Evolutionary conservation across 2,329 filamentous ascomycete genomes (phyloP).

Genomic region (Parasarocladium wereldwijsianum): DNA sequence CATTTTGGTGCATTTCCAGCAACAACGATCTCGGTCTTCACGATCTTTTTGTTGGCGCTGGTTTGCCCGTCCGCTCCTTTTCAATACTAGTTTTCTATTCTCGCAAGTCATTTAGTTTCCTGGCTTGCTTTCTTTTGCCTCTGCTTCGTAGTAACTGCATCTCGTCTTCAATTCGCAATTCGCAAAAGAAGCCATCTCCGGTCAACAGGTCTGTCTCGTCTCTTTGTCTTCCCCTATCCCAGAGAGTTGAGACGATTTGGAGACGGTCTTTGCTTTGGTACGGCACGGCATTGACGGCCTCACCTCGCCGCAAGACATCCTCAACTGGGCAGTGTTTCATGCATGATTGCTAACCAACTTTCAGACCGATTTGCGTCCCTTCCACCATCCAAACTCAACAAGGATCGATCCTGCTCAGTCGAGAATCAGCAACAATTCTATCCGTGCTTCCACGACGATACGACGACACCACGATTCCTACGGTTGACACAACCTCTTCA

Average conservation of each 20-base stretch:
- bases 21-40: constrained; percentile 25
- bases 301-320: neutral
- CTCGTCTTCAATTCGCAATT: no score
- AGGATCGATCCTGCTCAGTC: neutral
- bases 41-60: constrained; percentile 33
- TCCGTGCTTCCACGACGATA: constrained; percentile 5
- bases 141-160: constrained; percentile 3
- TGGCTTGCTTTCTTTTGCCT: constrained; percentile 8
- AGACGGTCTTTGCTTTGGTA: constrained; percentile 2
- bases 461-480: constrained; percentile 5
- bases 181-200: no score
- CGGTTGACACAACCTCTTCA: constrained; percentile 8
- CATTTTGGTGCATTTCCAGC: constrained; percentile 41
- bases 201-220: neutral
- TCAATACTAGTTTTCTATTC: no score
- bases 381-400: neutral
- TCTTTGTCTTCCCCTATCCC: neutral
- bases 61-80: constrained; percentile 46
- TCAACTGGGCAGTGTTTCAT: neutral
- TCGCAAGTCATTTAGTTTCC: constrained; percentile 11
- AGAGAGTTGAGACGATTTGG: neutral
- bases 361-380: neutral
- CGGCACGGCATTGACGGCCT: no score
- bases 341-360: neutral
- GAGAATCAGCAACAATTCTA: neutral